These are phyloP conservation scores for Mycothermus thermophilus DNA, from an alignment of 495 filamentous ascomycete species.

Conservation along the genomic window DNA sequence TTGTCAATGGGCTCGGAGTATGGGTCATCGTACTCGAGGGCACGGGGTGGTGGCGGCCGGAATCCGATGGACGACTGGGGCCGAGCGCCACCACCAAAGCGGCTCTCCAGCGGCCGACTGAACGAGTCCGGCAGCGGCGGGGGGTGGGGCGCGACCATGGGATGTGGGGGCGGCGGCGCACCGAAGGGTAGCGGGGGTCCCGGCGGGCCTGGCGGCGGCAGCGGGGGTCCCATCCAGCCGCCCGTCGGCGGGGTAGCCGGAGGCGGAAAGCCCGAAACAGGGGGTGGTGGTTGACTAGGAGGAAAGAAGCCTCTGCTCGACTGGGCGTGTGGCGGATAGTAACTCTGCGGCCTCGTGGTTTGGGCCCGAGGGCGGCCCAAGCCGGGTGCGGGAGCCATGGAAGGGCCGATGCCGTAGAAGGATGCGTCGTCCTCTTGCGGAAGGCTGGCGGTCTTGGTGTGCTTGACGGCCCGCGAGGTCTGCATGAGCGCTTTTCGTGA, in stretches of 20 bases:
- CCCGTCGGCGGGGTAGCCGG: slow-evolving; percentile 8
- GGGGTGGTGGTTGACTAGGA: slow-evolving; percentile 9
- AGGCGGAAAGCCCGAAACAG: slow-evolving; percentile 5
- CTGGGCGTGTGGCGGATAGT: slow-evolving; percentile 25
- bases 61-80: slow-evolving; percentile 33
- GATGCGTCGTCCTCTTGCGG: slow-evolving; percentile 20
- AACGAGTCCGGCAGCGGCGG: slow-evolving; percentile 17
- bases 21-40: slow-evolving; percentile 21
- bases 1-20: slow-evolving; percentile 15
- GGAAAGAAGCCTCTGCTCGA: slow-evolving; percentile 15
- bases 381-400: too few relatives aligned
- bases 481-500: slow-evolving; percentile 14
- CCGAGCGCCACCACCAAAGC: slow-evolving; percentile 23
- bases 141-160: slow-evolving; percentile 9
- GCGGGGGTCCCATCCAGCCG: slow-evolving; percentile 1
- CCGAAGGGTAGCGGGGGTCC: slow-evolving; percentile 8
- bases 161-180: slow-evolving; percentile 1
- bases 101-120: slow-evolving; percentile 20
- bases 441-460: slow-evolving; percentile 15
- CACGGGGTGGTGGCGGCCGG: slow-evolving; percentile 17
- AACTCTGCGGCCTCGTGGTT: slow-evolving; percentile 26
- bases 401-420: slow-evolving; percentile 29
- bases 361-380: slow-evolving; percentile 29
- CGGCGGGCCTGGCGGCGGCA: slow-evolving; percentile 5
- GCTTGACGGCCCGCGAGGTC: slow-evolving; percentile 15